Percentiles rank a stretch among this genome's conserved stretches.
Evolutionary conservation across 2,329 filamentous ascomycete genomes (phyloP).

Genomic region (Sporothrix brunneoviolacea): DNA sequence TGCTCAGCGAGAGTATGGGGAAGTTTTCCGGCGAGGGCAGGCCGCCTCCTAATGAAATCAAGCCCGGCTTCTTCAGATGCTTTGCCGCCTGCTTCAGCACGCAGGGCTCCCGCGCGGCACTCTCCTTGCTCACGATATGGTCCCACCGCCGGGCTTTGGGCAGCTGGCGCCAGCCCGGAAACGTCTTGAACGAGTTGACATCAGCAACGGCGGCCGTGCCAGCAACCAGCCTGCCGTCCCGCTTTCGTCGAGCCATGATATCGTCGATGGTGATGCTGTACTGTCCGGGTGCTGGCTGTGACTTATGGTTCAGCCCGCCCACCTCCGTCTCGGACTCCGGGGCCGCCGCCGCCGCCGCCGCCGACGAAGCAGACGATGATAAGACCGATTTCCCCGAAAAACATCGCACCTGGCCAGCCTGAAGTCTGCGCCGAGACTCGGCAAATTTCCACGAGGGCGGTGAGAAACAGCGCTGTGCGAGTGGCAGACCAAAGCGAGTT

Average conservation of each 20-base stretch:
- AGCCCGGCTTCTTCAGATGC: conserved; percentile 69
- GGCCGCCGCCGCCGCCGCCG: no score
- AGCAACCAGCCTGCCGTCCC: conserved; percentile 64
- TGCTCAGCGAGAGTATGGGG: conserved; percentile 71
- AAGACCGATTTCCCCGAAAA: conserved; percentile 9
- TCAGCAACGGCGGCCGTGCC: conserved; percentile 70
- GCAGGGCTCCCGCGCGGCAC: conserved; percentile 52
- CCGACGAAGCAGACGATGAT: background rate
- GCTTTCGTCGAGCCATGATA: conserved; percentile 61
- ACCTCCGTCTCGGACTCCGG: no score
- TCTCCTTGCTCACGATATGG: conserved; percentile 57
- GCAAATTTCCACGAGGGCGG: background rate
- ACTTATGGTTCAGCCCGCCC: background rate
- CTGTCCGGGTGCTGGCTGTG: conserved; percentile 4
- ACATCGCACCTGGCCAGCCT: background rate
- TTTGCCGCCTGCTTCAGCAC: conserved; percentile 79
- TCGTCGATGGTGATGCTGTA: conserved; percentile 52
- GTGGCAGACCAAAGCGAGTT: background rate
- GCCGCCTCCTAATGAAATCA: conserved; percentile 90
- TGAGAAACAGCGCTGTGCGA: background rate
- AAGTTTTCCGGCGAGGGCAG: conserved; percentile 87
- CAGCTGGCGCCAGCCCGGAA: conserved; percentile 44
- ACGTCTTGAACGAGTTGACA: conserved; percentile 77
- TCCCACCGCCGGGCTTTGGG: conserved; percentile 79
- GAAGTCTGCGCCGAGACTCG: background rate